These are phyloP conservation scores for Pseudofabraea citricarpa DNA, from an alignment of 2,329 filamentous ascomycete species.

Conservation along the genomic window DNA sequence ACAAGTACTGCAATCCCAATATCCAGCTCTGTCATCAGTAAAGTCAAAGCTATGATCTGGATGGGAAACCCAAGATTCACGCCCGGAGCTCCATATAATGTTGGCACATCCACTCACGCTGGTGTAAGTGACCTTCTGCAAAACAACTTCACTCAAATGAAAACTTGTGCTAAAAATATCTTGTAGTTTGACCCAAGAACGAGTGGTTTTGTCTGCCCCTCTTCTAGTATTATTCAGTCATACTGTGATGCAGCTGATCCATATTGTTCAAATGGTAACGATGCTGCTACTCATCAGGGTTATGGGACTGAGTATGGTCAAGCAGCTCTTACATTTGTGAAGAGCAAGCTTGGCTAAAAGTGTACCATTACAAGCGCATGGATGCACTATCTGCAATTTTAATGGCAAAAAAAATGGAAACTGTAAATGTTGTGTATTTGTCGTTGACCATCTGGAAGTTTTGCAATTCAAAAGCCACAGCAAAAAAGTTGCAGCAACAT, in stretches of 20 bases:
- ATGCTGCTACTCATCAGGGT: conserved; percentile 47
- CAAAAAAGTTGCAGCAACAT: too few species aligned
- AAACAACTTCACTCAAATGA: too few species aligned
- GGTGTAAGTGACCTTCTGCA: conserved; percentile 41
- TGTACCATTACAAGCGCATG: too few species aligned
- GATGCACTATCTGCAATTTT: too few species aligned
- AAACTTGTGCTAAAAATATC: too few species aligned
- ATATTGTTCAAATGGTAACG: conserved; percentile 54
- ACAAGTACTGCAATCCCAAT: conserved; percentile 36
- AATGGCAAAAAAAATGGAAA: too few species aligned
- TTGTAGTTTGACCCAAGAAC: conserved; percentile 47
- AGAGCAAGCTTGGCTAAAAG: conserved; percentile 32
- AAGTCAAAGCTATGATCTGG: conserved; percentile 57
- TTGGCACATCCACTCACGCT: conserved; percentile 50
- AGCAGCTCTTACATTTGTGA: conserved; percentile 50
- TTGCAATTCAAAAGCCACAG: too few species aligned
- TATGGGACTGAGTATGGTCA: conserved; percentile 51
- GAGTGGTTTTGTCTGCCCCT: conserved; percentile 42
- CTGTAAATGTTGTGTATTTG: too few species aligned
- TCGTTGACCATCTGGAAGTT: too few species aligned
- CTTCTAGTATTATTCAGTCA: conserved; percentile 41
- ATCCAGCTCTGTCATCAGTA: conserved; percentile 38
- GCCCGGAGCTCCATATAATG: conserved; percentile 48
- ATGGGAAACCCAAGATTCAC: conserved; percentile 56
- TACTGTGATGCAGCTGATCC: conserved; percentile 55